These are phyloP conservation scores for Mimosa bimucronata DNA, from an alignment of 306 rosid species.

Conservation along the genomic window DNA sequence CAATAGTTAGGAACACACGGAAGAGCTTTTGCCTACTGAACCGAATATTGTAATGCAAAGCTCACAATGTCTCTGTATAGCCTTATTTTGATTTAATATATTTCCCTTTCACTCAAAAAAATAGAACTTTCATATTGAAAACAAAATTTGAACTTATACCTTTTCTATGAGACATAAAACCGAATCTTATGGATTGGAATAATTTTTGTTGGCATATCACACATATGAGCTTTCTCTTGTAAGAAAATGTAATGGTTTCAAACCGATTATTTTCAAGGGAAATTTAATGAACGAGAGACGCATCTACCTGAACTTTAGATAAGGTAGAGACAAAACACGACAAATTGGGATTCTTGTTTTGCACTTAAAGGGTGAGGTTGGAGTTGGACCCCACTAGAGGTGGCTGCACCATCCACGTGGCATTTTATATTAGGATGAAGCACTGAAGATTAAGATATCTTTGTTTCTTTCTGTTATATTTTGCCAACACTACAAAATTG, in stretches of 20 bases:
- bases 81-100: no score
- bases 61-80: no score
- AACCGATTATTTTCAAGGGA: background rate
- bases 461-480: slow-evolving; percentile 8
- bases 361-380: background rate
- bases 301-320: background rate
- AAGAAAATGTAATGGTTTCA: background rate
- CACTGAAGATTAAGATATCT: background rate
- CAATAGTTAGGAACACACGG: no score
- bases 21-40: no score
- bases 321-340: background rate
- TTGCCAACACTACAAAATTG: slow-evolving; percentile 13
- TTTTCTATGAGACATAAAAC: background rate
- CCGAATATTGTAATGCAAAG: no score
- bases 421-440: slow-evolving; percentile 6
- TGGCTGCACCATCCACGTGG: slow-evolving; percentile 3
- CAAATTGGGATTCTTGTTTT: background rate
- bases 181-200: background rate
- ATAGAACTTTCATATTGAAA: background rate
- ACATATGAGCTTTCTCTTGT: background rate
- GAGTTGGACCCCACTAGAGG: background rate
- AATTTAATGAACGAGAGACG: background rate
- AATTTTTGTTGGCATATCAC: background rate
- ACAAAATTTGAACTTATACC: background rate
- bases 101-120: no score